Conservation (phyloP, 768 basidiomycete genomes). For the Auricularia sp. region DNA sequence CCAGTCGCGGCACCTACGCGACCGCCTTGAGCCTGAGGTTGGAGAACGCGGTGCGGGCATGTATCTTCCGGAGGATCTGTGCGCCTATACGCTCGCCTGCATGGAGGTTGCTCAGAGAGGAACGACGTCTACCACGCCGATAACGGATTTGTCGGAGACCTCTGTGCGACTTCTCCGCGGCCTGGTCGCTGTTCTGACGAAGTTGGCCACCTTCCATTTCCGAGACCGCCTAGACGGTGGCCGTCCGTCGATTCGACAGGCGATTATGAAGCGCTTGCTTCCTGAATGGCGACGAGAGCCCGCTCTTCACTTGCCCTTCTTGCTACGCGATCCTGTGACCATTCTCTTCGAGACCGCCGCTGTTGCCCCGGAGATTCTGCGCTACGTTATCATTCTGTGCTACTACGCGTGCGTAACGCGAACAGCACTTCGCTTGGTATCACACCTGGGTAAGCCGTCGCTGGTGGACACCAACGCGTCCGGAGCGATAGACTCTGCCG, state of each 20-base stretch:
- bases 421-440: constrained; percentile 76
- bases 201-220: constrained; percentile 58
- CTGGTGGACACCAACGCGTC: constrained; percentile 32
- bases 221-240: constrained; percentile 64
- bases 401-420: constrained; percentile 89
- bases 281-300: constrained; percentile 88
- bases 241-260: constrained; percentile 65
- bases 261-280: constrained; percentile 78
- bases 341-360: constrained; percentile 85
- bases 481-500: constrained; percentile 43
- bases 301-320: constrained; percentile 73
- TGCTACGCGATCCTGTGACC: constrained; percentile 83
- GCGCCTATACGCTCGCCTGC: constrained; percentile 77
- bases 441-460: constrained; percentile 58
- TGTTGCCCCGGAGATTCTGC: constrained; percentile 79
- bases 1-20: constrained; percentile 75
- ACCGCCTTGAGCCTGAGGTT: constrained; percentile 58
- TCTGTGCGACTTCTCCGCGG: constrained; percentile 70
- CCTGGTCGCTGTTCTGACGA: constrained; percentile 57
- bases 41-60: constrained; percentile 74
- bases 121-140: constrained; percentile 29
- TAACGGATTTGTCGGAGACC: constrained; percentile 73
- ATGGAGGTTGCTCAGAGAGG: constrained; percentile 73
- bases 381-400: constrained; percentile 76
- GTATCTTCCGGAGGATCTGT: constrained; percentile 84